These are phyloP conservation scores for Ustilago crameri DNA, from an alignment of 1,284 basidiomycete species.

Conservation along the genomic window DNA sequence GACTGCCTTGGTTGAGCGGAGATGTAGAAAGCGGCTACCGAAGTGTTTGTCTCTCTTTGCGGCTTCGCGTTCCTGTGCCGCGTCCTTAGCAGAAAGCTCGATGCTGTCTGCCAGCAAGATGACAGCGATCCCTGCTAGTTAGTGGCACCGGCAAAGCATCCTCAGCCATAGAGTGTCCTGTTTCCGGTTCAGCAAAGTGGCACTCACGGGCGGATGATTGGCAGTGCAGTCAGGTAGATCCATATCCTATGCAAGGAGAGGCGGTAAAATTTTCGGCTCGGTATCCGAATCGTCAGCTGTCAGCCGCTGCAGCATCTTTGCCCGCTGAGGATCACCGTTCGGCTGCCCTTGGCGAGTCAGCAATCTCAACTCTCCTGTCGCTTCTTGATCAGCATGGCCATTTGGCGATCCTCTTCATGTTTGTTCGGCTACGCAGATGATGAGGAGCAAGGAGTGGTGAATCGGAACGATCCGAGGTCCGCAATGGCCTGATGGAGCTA, in stretches of 20 bases:
- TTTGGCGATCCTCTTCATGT: constrained; percentile 15
- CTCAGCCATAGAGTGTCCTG: no score
- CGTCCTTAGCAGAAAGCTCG: no score
- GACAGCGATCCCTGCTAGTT: not conserved
- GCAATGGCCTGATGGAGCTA: no score
- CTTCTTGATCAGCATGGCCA: not conserved
- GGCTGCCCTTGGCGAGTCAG: no score
- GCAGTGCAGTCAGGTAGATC: not conserved
- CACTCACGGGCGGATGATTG: not conserved
- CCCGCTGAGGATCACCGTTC: no score
- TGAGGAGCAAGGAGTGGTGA: constrained; percentile 4
- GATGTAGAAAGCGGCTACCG: not conserved
- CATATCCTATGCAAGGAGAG: constrained; percentile 38
- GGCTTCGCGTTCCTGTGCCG: not conserved
- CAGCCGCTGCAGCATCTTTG: no score
- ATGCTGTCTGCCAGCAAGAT: constrained; percentile 4
- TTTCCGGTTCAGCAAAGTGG: no score
- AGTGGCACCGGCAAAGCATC: no score
- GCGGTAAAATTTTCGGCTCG: not conserved
- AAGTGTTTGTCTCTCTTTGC: constrained; percentile 8
- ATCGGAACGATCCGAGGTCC: no score
- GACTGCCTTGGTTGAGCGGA: not conserved
- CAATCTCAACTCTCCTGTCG: no score
- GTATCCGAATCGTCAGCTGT: no score
- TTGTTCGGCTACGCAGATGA: constrained; percentile 14